phyloP scores from a whole-genome alignment of 768 basidiomycete species.

The Pholiota microspora region DNA sequence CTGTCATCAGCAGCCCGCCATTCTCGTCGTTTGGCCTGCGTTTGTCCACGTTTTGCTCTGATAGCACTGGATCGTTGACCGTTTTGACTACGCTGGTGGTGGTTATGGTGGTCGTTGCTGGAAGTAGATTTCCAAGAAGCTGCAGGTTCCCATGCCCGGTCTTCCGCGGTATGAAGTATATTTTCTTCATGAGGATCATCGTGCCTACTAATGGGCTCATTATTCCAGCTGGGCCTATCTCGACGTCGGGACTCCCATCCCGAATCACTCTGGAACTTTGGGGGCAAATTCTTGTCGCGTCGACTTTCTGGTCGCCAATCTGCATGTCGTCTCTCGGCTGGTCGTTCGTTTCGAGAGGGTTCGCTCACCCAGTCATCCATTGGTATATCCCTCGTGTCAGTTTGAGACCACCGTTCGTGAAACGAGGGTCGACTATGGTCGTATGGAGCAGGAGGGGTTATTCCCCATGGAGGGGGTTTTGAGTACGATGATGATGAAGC shows the following conservation, averaged over 20 bases:
- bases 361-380: constrained; percentile 36
- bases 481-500: constrained; percentile 41
- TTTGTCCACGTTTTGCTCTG: constrained; percentile 32
- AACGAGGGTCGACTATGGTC: constrained; percentile 38
- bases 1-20: constrained; percentile 62
- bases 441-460: constrained; percentile 32
- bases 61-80: constrained; percentile 31
- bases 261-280: constrained; percentile 41
- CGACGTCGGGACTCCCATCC: constrained; percentile 55
- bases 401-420: constrained; percentile 26
- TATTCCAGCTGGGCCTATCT: constrained; percentile 40
- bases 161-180: constrained; percentile 31
- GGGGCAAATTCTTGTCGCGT: constrained; percentile 35
- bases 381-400: constrained; percentile 22
- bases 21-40: constrained; percentile 41
- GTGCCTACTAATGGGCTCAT: constrained; percentile 16
- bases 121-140: constrained; percentile 57
- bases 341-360: constrained; percentile 20
- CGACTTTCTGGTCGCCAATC: constrained; percentile 38
- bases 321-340: constrained; percentile 30
- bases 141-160: constrained; percentile 73
- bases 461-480: constrained; percentile 43
- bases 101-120: constrained; percentile 30
- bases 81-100: constrained; percentile 37
- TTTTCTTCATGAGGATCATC: constrained; percentile 31